A percentile compares a stretch with the other conserved stretches of the same genome.
These are phyloP conservation scores for Aspergillus neotritici DNA, from an alignment of 2,329 filamentous ascomycete species.

Conservation along the genomic window DNA sequence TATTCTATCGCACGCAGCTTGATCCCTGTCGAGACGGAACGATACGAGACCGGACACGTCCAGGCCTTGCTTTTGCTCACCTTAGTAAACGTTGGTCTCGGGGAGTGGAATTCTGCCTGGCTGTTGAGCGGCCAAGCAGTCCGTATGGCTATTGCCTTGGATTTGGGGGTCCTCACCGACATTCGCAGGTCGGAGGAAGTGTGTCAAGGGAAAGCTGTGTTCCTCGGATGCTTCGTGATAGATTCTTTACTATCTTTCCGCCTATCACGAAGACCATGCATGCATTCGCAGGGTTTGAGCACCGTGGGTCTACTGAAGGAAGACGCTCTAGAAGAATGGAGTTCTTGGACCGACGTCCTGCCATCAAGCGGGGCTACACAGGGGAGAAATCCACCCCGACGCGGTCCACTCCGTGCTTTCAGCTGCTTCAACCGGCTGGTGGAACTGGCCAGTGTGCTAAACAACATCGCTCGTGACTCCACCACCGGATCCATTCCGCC, in stretches of 20 bases:
- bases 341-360: constrained; percentile 57
- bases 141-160: constrained; percentile 42
- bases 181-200: constrained; percentile 27
- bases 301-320: constrained; percentile 52
- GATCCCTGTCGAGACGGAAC: constrained; percentile 37
- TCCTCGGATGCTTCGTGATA: constrained; percentile 50
- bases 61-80: constrained; percentile 43
- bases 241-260: constrained; percentile 49
- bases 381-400: constrained; percentile 25
- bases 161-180: constrained; percentile 24
- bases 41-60: constrained; percentile 39
- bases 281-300: constrained; percentile 44
- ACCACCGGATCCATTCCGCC: constrained; percentile 24
- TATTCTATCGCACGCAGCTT: constrained; percentile 32
- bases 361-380: constrained; percentile 27
- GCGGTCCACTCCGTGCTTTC: constrained; percentile 40
- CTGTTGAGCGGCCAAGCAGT: constrained; percentile 49
- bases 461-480: constrained; percentile 30
- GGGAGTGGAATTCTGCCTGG: constrained; percentile 49
- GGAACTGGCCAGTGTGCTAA: constrained; percentile 34
- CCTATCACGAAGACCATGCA: constrained; percentile 42
- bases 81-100: constrained; percentile 46
- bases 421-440: constrained; percentile 52
- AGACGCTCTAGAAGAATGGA: constrained; percentile 68
- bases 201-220: constrained; percentile 39